Conservation (phyloP, 208 protist genomes). For the Leishmania martiniquensis region DNA sequence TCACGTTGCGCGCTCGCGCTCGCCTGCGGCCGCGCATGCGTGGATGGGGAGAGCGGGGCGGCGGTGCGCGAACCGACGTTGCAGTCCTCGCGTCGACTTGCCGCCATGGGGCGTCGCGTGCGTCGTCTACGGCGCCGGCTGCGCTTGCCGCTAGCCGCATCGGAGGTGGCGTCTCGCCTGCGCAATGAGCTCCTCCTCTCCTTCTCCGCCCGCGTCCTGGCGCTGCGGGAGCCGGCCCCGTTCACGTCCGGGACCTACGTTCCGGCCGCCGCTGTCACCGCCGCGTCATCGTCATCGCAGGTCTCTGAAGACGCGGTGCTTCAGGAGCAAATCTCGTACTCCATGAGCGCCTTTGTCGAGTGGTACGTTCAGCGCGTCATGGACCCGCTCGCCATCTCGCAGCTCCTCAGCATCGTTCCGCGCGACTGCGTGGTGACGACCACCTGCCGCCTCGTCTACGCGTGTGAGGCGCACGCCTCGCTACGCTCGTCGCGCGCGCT, state of each 20-base stretch:
- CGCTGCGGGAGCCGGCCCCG: constrained; percentile 46
- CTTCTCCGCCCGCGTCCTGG: constrained; percentile 79
- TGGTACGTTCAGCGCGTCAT: constrained; percentile 85
- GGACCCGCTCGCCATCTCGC: constrained; percentile 78
- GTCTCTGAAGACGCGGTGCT: not conserved
- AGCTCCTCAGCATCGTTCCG: constrained; percentile 77
- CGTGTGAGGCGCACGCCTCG: constrained; percentile 49
- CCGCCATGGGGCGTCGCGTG: constrained; percentile 31
- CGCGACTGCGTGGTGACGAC: constrained; percentile 78
- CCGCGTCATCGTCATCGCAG: not conserved
- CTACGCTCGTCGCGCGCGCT: constrained; percentile 55
- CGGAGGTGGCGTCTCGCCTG: constrained; percentile 59
- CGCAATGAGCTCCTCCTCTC: constrained; percentile 79
- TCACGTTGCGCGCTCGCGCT: not conserved
- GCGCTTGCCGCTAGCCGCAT: constrained; percentile 39
- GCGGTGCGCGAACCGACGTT: not conserved
- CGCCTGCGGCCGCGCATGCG: not conserved
- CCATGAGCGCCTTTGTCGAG: constrained; percentile 76
- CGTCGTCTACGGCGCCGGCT: constrained; percentile 46
- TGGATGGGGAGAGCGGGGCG: not conserved
- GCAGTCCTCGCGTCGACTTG: constrained; percentile 22
- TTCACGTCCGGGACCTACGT: constrained; percentile 15
- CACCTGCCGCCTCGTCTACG: constrained; percentile 69
- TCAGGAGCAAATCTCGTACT: constrained; percentile 35
- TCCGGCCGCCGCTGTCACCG: not conserved